Conservation (phyloP, 768 basidiomycete genomes). For the Chlorophyllum brunneum region DNA sequence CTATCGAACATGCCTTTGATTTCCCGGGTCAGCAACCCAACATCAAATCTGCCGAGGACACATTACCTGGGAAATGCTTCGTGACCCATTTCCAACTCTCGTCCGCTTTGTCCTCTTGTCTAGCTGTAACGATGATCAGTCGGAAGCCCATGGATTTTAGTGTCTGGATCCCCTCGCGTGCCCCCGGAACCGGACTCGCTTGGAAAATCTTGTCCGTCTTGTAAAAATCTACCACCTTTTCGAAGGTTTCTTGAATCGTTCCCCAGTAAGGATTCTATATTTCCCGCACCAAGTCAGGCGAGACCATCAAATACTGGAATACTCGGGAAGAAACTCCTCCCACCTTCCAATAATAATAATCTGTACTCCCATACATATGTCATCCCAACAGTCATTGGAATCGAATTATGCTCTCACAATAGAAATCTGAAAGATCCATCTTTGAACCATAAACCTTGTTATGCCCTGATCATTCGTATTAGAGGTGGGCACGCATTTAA, state of each 20-base stretch:
- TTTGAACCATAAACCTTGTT: constrained; percentile 54
- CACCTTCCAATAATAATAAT: constrained; percentile 79
- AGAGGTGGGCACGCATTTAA: background rate
- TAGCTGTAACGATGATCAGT: constrained; percentile 75
- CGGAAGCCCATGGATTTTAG: constrained; percentile 63
- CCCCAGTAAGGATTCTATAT: constrained; percentile 61
- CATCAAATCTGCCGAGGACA: background rate
- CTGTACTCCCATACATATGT: constrained; percentile 24
- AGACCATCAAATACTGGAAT: background rate
- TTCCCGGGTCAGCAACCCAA: background rate
- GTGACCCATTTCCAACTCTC: constrained; percentile 67
- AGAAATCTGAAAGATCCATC: constrained; percentile 54
- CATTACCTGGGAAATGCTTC: constrained; percentile 55
- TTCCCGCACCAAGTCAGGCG: background rate
- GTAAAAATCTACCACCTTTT: constrained; percentile 60
- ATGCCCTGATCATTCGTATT: constrained; percentile 46
- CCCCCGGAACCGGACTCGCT: constrained; percentile 55
- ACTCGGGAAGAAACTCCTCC: background rate
- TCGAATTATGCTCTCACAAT: constrained; percentile 39
- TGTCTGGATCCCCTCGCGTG: constrained; percentile 50
- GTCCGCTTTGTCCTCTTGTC: constrained; percentile 49
- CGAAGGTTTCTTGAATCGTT: constrained; percentile 47
- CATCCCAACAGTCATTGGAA: background rate
- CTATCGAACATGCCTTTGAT: constrained; percentile 46
- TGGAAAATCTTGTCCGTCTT: constrained; percentile 42